Evolutionary conservation across 208 protist genomes (phyloP).

Genomic region (Acanthamoeba rhysodes): DNA sequence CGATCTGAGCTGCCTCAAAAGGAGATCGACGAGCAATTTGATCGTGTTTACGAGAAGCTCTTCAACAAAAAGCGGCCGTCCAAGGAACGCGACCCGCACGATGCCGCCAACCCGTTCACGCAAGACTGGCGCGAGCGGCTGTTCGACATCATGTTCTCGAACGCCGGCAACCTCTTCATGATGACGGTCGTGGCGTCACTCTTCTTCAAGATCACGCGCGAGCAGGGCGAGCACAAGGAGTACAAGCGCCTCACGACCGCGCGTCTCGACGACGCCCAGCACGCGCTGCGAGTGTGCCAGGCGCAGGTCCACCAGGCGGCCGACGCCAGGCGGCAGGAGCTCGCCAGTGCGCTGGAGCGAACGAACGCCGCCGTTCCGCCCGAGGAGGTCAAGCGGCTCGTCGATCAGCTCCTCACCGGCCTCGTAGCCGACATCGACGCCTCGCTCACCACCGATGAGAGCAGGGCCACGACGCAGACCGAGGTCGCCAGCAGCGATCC

Average conservation of each 20-base stretch:
- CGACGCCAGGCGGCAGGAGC: slow-evolving; percentile 10
- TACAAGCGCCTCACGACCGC: slow-evolving; percentile 49
- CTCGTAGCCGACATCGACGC: neutral
- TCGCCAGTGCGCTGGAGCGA: neutral
- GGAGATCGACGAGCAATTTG: slow-evolving; percentile 46
- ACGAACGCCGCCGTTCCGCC: neutral
- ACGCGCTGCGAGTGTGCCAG: neutral
- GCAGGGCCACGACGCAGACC: neutral
- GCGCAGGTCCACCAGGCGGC: neutral
- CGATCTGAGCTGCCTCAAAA: slow-evolving; percentile 34
- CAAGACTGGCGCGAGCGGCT: slow-evolving; percentile 41
- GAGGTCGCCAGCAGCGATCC: neutral
- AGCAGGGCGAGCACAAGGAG: slow-evolving; percentile 60
- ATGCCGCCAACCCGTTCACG: slow-evolving; percentile 22
- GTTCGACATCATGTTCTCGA: slow-evolving; percentile 58
- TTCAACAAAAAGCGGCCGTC: slow-evolving; percentile 1
- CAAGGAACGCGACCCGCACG: neutral
- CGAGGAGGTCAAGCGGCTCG: slow-evolving; percentile 9
- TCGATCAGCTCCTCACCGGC: neutral
- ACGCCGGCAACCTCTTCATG: slow-evolving; percentile 31
- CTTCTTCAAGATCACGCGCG: slow-evolving; percentile 40
- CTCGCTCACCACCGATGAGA: neutral
- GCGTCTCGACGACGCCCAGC: slow-evolving; percentile 21
- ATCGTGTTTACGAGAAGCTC: slow-evolving; percentile 35
- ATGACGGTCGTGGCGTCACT: slow-evolving; percentile 5